phyloP scores from a whole-genome alignment of 768 basidiomycete species.

The Phlebiopsis gigantea region DNA sequence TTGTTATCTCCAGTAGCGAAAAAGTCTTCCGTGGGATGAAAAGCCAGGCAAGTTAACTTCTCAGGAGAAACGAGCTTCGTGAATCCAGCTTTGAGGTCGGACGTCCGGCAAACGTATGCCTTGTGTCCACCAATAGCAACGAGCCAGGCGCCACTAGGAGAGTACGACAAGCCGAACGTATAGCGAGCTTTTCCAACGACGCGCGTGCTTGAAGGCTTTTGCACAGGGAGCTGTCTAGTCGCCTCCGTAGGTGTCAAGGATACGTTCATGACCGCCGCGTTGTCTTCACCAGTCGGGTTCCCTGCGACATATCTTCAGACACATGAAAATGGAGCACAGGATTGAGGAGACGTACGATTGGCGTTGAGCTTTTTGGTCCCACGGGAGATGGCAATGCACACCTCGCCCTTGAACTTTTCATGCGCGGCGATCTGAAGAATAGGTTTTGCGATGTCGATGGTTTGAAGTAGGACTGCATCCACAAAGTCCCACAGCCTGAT shows the following conservation, averaged over 20 bases:
- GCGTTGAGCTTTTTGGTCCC: constrained; percentile 38
- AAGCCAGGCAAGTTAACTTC: constrained; percentile 73
- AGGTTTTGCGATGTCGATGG: constrained; percentile 63
- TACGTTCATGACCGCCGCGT: constrained; percentile 56
- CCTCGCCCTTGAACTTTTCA: constrained; percentile 55
- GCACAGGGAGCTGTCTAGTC: constrained; percentile 33
- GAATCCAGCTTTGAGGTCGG: constrained; percentile 58
- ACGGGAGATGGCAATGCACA: constrained; percentile 66
- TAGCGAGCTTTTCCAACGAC: constrained; percentile 63
- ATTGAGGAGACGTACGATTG: constrained; percentile 21
- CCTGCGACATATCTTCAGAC: constrained; percentile 6
- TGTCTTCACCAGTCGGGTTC: constrained; percentile 36
- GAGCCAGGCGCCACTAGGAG: constrained; percentile 73
- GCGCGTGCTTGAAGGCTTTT: constrained; percentile 45
- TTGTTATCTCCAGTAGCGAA: constrained; percentile 92
- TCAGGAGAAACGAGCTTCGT: constrained; percentile 83
- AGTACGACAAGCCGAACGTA: constrained; percentile 62
- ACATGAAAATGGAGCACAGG: background rate
- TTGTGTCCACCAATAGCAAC: constrained; percentile 72
- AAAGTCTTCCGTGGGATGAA: constrained; percentile 87
- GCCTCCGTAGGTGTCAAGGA: constrained; percentile 47
- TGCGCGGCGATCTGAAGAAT: constrained; percentile 72
- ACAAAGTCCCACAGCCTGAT: constrained; percentile 92
- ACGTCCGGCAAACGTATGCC: constrained; percentile 64
- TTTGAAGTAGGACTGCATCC: constrained; percentile 74